phyloP scores from a whole-genome alignment of 2,329 filamentous ascomycete genomes.

The Alternaria arborescens region DNA sequence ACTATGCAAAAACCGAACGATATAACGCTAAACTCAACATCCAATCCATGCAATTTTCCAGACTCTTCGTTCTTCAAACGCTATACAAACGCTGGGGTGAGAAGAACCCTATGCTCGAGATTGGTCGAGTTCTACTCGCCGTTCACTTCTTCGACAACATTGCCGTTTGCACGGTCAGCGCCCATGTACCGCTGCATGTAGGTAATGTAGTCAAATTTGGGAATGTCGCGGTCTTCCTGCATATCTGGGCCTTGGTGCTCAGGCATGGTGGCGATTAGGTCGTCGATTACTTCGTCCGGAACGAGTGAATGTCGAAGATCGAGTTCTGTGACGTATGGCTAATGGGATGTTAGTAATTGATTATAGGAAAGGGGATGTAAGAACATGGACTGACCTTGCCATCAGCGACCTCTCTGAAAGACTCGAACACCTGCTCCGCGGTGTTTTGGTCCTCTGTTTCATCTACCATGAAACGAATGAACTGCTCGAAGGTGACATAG shows the following conservation, averaged over 20 bases:
- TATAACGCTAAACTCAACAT: constrained; percentile 3
- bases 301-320: constrained; percentile 94
- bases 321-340: constrained; percentile 96
- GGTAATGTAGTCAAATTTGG: constrained; percentile 94
- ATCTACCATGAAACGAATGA: constrained; percentile 99
- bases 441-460: constrained; percentile 99
- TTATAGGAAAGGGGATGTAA: background rate
- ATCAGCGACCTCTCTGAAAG: constrained; percentile 95
- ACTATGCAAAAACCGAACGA: constrained; percentile 14
- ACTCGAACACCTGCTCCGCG: constrained; percentile 97
- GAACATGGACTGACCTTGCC: constrained; percentile 71
- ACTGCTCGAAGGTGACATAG: constrained; percentile 95
- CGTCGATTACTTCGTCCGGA: constrained; percentile 95
- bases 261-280: constrained; percentile 88
- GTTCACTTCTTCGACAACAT: constrained; percentile 31
- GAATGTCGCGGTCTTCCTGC: constrained; percentile 80
- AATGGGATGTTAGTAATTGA: constrained; percentile 17
- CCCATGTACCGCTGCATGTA: constrained; percentile 84
- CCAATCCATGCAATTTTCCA: constrained; percentile 4
- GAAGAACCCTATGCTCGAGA: constrained; percentile 19
- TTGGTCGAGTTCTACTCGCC: constrained; percentile 30
- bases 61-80: background rate
- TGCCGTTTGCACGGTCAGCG: constrained; percentile 33
- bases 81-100: constrained; percentile 30
- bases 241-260: constrained; percentile 83